These are phyloP conservation scores for Colletotrichum melonis DNA, from an alignment of 2,329 filamentous ascomycete species.

Conservation along the genomic window DNA sequence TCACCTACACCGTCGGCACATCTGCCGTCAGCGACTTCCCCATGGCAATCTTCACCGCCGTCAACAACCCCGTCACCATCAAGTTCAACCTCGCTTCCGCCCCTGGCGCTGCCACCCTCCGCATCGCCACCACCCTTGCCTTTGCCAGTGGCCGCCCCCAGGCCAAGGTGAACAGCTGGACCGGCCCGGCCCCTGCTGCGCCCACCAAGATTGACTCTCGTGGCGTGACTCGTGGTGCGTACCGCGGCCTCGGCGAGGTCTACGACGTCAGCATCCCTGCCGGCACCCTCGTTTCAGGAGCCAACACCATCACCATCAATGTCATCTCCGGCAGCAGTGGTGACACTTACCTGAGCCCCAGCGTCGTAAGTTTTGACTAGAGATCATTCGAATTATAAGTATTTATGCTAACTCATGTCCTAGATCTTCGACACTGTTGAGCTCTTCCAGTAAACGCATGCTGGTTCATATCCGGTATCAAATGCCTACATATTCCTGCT, in stretches of 20 bases:
- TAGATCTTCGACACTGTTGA: slow-evolving; percentile 36
- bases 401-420: background rate
- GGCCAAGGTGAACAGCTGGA: slow-evolving; percentile 67
- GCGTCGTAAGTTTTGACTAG: slow-evolving; percentile 51
- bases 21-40: slow-evolving; percentile 65
- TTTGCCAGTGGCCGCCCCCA: slow-evolving; percentile 70
- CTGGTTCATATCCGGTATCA: background rate
- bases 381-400: background rate
- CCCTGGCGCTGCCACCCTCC: slow-evolving; percentile 67
- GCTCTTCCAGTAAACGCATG: slow-evolving; percentile 23
- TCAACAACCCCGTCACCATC: slow-evolving; percentile 71
- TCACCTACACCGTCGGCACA: slow-evolving; percentile 71
- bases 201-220: slow-evolving; percentile 73
- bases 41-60: slow-evolving; percentile 73
- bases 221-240: slow-evolving; percentile 74
- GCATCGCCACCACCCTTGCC: slow-evolving; percentile 73
- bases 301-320: slow-evolving; percentile 72
- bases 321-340: slow-evolving; percentile 70
- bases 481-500: background rate
- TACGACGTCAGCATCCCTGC: slow-evolving; percentile 71
- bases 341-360: slow-evolving; percentile 66
- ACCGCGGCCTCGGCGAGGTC: slow-evolving; percentile 72
- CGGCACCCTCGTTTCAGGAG: slow-evolving; percentile 67
- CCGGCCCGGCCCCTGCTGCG: slow-evolving; percentile 58
- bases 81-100: slow-evolving; percentile 65